Percentiles rank a stretch among this genome's conserved stretches.
phyloP scores from a whole-genome alignment of 495 filamentous ascomycete species.

The Lasiosphaeriaceae sp. region DNA sequence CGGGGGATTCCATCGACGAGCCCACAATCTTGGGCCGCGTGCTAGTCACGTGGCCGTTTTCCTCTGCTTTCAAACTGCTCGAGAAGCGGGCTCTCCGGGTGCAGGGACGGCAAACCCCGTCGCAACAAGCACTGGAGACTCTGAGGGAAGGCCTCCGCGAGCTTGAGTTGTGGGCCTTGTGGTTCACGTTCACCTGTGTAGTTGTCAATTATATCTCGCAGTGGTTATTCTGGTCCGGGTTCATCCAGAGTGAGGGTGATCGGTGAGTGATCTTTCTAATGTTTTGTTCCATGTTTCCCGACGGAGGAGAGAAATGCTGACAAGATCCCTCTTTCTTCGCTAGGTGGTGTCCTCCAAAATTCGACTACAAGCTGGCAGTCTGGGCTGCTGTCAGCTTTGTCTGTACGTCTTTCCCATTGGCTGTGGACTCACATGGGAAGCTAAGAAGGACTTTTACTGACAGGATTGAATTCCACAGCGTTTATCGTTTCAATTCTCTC shows the following conservation, averaged over 20 bases:
- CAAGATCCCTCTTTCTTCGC: neutral
- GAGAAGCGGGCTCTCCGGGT: neutral
- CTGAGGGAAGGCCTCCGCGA: neutral
- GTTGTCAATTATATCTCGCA: conserved; percentile 5
- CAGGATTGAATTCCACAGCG: too few relatives aligned
- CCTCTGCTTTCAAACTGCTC: neutral
- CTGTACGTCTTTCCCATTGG: neutral
- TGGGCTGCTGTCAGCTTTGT: neutral
- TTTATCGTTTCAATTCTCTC: too few relatives aligned
- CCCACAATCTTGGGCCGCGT: neutral
- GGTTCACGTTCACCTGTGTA: neutral
- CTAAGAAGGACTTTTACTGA: too few relatives aligned
- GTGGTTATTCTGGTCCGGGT: conserved; percentile 7
- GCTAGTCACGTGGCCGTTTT: neutral
- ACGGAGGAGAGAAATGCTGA: neutral
- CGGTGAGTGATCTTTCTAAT: neutral
- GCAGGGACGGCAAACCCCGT: neutral
- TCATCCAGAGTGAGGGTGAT: neutral
- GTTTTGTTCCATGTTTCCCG: neutral
- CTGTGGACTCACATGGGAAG: too few relatives aligned
- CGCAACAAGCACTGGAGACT: neutral
- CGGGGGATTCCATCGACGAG: neutral
- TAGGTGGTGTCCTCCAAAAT: neutral
- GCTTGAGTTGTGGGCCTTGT: neutral
- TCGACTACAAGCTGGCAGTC: neutral